Base-by-base conservation (phyloP, 1,284 basidiomycete genomes). In the Trametes sp. region DNA sequence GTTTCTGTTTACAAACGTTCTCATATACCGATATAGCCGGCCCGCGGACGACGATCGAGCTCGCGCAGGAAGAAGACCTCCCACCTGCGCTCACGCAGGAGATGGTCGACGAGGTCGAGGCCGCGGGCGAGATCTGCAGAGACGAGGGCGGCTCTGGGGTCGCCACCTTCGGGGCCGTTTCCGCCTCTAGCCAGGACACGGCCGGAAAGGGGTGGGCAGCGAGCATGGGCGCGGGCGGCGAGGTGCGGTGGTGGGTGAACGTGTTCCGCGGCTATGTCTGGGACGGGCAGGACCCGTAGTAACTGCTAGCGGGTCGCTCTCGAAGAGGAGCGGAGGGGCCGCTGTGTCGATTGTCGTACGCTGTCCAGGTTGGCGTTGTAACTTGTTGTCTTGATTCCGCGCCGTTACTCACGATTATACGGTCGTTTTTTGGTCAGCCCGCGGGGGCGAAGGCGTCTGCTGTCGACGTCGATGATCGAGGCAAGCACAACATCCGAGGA, bases 51-150 rank as follows among this genome's bases (percentile, higher is more conserved):
- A 84, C 84, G 2, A 78, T 89, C 55, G 85, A 93, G 53, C 82
- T 95, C 35, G 88, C 92, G 1, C 77, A 80, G 38, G 81, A 84
- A 57, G 93, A 95, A 71, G 79, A 79, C 0, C 78, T 96, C 24
- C 86, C 90, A 2, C 82, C 94, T 23, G 88, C 86, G 19, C 80
- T 97, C 51, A 83, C 87, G 3, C 80, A 81, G 58, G 93, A 96
- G 73, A 86, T 96, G 84, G 78, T 96, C 29, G 81, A 81, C 49
- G 86, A 85, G 49, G 85, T 92, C 5, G 94, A 95, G 78, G 76
- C 75, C 54, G 82, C 84, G 35, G 86, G 86, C 0, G 84, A 82
- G 61, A 80, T 96, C 28, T 90, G 90, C 70, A 81, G 93, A 68
- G 95, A 96, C 74, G 92, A 94, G 66, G 80, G 77, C 36, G 74